Percentiles rank a stretch among this genome's conserved stretches.
Conservation (phyloP, 768 basidiomycete genomes). For the Lentinula edodes region DNA sequence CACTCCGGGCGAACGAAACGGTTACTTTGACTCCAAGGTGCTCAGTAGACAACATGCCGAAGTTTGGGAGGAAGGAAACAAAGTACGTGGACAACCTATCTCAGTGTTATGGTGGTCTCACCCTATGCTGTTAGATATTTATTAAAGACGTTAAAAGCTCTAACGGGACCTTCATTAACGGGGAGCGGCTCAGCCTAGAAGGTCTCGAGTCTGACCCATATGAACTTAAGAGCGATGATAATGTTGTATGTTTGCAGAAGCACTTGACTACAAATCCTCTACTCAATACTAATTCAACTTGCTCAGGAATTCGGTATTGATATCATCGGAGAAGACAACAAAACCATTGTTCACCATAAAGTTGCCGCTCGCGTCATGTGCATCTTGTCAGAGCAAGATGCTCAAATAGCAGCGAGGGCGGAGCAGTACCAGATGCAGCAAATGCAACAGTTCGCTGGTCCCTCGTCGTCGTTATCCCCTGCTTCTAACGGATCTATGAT, state of each 20-base stretch:
- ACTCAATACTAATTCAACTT: neutral
- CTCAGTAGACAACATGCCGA: conserved; percentile 94
- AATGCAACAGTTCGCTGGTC: conserved; percentile 28
- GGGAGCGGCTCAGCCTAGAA: conserved; percentile 86
- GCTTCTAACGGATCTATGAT: conserved; percentile 11
- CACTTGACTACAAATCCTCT: neutral
- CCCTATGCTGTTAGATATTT: conserved; percentile 64
- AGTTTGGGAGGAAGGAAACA: conserved; percentile 91
- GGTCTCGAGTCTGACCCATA: conserved; percentile 88
- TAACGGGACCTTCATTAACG: conserved; percentile 98
- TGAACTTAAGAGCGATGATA: conserved; percentile 92
- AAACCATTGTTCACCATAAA: conserved; percentile 97
- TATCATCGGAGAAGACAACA: conserved; percentile 97
- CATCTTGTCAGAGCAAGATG: conserved; percentile 83
- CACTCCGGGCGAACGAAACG: conserved; percentile 86
- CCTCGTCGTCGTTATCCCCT: conserved; percentile 13
- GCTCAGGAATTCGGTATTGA: conserved; percentile 96
- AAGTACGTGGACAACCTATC: conserved; percentile 39
- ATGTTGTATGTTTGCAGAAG: conserved; percentile 68
- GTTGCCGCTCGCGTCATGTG: conserved; percentile 93
- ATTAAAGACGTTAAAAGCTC: conserved; percentile 99
- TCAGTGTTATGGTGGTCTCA: neutral
- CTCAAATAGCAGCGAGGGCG: conserved; percentile 61
- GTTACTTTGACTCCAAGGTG: conserved; percentile 95
- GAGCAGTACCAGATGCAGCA: conserved; percentile 62